phyloP scores from a whole-genome alignment of 31 red algal species.

The Porphyra umbilicalis region DNA sequence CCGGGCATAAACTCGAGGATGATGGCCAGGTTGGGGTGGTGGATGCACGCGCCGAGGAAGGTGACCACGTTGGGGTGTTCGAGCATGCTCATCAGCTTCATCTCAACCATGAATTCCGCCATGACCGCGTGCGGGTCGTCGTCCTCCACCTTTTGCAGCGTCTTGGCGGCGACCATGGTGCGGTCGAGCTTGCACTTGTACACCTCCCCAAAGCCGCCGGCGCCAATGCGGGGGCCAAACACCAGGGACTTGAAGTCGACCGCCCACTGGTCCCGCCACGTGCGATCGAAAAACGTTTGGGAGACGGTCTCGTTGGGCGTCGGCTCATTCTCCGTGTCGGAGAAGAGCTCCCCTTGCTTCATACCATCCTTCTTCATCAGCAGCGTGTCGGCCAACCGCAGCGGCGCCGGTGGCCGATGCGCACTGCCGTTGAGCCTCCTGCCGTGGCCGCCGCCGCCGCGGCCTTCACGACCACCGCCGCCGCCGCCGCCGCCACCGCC shows the following conservation, averaged over 20 bases:
- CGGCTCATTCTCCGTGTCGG: conserved; percentile 39
- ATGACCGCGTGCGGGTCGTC: conserved; percentile 62
- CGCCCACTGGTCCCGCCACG: conserved; percentile 74
- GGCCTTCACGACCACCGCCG: conserved; percentile 10
- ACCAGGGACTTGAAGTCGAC: conserved; percentile 75
- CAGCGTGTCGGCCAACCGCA: conserved; percentile 57
- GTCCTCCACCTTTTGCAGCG: conserved; percentile 76
- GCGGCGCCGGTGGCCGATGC: background rate
- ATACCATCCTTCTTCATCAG: conserved; percentile 69
- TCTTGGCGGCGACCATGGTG: conserved; percentile 88
- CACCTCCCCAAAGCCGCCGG: conserved; percentile 91
- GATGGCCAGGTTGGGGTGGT: conserved; percentile 77
- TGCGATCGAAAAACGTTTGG: conserved; percentile 61
- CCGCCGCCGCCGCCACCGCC: conserved; percentile 30
- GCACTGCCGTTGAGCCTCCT: background rate
- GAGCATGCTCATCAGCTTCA: conserved; percentile 86
- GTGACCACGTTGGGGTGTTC: conserved; percentile 87
- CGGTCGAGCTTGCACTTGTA: conserved; percentile 70
- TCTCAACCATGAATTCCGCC: conserved; percentile 94
- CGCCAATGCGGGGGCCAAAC: conserved; percentile 83
- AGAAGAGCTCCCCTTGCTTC: conserved; percentile 48
- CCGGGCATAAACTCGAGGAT: conserved; percentile 90
- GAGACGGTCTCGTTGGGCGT: conserved; percentile 43
- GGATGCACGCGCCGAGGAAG: conserved; percentile 82
- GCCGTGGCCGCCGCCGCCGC: background rate